These are phyloP conservation scores for Monosporascus cannonballus DNA, from an alignment of 2,329 filamentous ascomycete species.

Conservation along the genomic window DNA sequence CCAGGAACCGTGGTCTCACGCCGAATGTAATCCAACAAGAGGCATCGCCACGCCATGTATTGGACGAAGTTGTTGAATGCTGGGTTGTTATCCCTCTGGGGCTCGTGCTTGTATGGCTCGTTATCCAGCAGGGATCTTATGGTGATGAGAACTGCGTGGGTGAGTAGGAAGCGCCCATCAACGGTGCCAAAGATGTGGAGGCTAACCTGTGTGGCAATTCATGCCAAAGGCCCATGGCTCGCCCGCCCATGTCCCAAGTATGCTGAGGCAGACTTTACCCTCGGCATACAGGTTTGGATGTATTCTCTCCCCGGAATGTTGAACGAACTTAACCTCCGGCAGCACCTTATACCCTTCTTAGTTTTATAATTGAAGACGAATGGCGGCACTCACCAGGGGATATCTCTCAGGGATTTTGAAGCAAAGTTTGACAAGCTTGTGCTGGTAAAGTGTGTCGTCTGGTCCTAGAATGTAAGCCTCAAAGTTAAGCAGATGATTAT, in stretches of 20 bases:
- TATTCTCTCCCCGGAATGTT: slow-evolving; percentile 5
- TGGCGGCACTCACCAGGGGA: slow-evolving; percentile 4
- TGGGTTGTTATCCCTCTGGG: neutral
- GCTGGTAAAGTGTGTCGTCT: slow-evolving; percentile 8
- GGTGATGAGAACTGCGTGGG: slow-evolving; percentile 7
- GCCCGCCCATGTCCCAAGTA: slow-evolving; percentile 9
- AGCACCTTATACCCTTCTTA: slow-evolving; percentile 4
- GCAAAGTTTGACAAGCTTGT: slow-evolving; percentile 12
- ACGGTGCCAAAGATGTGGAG: neutral
- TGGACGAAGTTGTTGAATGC: slow-evolving; percentile 6
- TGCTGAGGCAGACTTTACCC: slow-evolving; percentile 11
- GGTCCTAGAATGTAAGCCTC: slow-evolving; percentile 9
- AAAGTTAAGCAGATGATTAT: slow-evolving; percentile 9
- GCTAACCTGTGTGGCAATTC: slow-evolving; percentile 7
- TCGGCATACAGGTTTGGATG: slow-evolving; percentile 13
- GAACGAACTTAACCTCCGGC: slow-evolving; percentile 11
- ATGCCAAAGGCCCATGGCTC: slow-evolving; percentile 9
- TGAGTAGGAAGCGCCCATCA: neutral
- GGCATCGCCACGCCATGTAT: slow-evolving; percentile 3
- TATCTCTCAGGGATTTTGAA: slow-evolving; percentile 9
- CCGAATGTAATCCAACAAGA: slow-evolving; percentile 3
- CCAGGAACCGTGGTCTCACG: neutral
- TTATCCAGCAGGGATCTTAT: slow-evolving; percentile 11
- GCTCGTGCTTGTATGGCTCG: slow-evolving; percentile 11
- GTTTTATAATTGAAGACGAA: neutral